Base-by-base conservation (phyloP, 1,284 basidiomycete species). In the Irpex sp. region DNA sequence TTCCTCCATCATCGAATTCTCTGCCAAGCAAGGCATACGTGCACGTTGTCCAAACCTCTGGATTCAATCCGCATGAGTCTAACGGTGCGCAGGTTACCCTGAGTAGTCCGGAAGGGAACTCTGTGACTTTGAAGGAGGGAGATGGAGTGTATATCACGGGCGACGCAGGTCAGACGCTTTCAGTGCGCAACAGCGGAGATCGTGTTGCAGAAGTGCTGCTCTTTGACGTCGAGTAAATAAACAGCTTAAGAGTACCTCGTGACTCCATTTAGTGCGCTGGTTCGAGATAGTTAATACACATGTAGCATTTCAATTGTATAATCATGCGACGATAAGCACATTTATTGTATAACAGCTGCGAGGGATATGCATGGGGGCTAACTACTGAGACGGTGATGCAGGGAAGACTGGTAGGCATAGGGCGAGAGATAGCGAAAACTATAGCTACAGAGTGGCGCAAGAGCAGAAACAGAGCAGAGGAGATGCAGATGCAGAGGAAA, bases 21-120 rank as follows among this genome's bases (percentile, higher is more conserved):
- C n/a, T 58, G 40, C 56, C 61, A 40, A 64, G 70, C 55, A 89
- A 88, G 72, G 87, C 79, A 2, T 90, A 90, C 69, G 75, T 93
- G 57, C 88, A 92, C 64, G 82, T 92, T 60, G 78, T 93, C 60
- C 91, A 93, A 76, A 87, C 82, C 7, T 87, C 86, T 26, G 93
- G 92, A 2, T 95, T 91, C 75, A 91, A 93, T 66, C 71, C 80
- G 0, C 78, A 77, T 3, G 69, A 73, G 19, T 77, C 84, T 0
- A 75, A 72, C 1, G 89, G 89, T 0, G 85, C 82, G 0, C 73
- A 74, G 51, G 72, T 91, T 60, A 80, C 73, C 59, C 72, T 78
- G 3, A 51, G 61, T 36, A 81, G 80, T 1, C 77, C 77, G 5
- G 75, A 80, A 8, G 75, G 77, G 15, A 75, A 75, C 4, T 79